Evolutionary conservation across 2,329 filamentous ascomycete genomes (phyloP).

Genomic region (Sclerotinia minor): DNA sequence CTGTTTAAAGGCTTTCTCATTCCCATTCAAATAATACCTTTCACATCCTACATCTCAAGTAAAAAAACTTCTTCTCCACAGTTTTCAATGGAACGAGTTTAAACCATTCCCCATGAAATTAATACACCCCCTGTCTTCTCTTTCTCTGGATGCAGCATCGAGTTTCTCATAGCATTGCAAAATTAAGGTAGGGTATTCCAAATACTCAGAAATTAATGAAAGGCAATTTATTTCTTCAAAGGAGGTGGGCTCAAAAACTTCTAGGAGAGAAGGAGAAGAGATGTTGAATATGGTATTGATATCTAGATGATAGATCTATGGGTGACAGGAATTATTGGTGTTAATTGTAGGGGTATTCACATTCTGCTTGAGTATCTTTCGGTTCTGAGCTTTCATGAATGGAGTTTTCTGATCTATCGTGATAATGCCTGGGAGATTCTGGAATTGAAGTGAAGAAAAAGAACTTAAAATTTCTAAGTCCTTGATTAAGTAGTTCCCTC

Average conservation of each 20-base stretch:
- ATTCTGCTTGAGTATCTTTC: neutral
- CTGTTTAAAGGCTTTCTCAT: neutral
- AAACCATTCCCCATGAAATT: neutral
- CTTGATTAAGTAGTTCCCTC: no score
- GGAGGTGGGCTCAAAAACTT: no score
- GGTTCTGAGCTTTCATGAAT: neutral
- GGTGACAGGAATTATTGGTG: neutral
- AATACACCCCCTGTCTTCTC: neutral
- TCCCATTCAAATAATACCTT: neutral
- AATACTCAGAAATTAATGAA: neutral
- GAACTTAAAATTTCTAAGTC: no score
- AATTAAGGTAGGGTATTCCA: neutral
- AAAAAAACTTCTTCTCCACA: accelerated
- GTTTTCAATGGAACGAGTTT: neutral
- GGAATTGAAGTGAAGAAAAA: neutral
- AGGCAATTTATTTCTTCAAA: neutral
- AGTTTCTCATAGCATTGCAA: neutral
- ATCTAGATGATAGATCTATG: no score
- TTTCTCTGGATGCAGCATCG: accelerated
- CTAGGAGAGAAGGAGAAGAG: neutral
- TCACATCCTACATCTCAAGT: neutral
- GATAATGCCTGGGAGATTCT: neutral
- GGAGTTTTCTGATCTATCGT: neutral
- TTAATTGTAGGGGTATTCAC: neutral
- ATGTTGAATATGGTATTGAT: neutral